These are phyloP conservation scores for Colletotrichum echinochloae DNA, from an alignment of 2,329 filamentous ascomycete genomes.

Conservation along the genomic window DNA sequence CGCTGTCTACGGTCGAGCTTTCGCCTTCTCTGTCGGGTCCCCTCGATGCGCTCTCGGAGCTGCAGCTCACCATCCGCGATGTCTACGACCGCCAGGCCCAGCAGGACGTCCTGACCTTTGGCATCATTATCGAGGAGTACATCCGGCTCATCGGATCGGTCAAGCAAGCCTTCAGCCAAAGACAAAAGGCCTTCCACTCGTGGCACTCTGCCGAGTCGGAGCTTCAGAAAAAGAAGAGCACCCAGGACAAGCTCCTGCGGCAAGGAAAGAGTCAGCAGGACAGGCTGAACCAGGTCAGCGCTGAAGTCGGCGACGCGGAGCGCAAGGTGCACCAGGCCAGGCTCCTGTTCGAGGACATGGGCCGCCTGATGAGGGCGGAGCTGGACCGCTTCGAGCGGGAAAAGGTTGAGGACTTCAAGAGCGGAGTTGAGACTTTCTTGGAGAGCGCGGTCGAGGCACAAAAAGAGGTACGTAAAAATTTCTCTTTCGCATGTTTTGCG, in stretches of 20 bases:
- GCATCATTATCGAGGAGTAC: constrained; percentile 98
- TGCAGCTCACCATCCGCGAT: constrained; percentile 93
- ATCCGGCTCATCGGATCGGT: constrained; percentile 95
- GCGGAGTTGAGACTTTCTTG: constrained; percentile 95
- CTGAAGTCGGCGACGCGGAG: constrained; percentile 95
- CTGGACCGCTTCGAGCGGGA: constrained; percentile 95
- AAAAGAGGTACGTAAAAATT: constrained; percentile 86
- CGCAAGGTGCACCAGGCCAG: constrained; percentile 91
- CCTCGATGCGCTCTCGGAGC: constrained; percentile 89
- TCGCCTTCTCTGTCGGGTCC: constrained; percentile 89
- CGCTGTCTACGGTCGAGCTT: constrained; percentile 91
- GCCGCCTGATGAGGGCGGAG: constrained; percentile 88
- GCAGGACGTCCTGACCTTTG: constrained; percentile 94
- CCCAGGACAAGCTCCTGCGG: constrained; percentile 93
- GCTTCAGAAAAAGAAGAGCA: constrained; percentile 86
- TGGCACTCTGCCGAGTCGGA: constrained; percentile 95
- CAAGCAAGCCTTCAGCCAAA: constrained; percentile 91
- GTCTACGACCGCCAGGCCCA: constrained; percentile 97
- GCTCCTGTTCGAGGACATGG: constrained; percentile 97
- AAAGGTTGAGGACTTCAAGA: constrained; percentile 99
- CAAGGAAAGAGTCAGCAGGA: constrained; percentile 98
- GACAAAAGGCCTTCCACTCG: constrained; percentile 94
- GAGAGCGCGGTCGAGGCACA: constrained; percentile 98
- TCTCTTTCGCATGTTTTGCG: background rate
- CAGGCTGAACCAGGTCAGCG: constrained; percentile 89